These are phyloP conservation scores for Pleurotus tuoliensis DNA, from an alignment of 768 basidiomycete species.

Conservation along the genomic window DNA sequence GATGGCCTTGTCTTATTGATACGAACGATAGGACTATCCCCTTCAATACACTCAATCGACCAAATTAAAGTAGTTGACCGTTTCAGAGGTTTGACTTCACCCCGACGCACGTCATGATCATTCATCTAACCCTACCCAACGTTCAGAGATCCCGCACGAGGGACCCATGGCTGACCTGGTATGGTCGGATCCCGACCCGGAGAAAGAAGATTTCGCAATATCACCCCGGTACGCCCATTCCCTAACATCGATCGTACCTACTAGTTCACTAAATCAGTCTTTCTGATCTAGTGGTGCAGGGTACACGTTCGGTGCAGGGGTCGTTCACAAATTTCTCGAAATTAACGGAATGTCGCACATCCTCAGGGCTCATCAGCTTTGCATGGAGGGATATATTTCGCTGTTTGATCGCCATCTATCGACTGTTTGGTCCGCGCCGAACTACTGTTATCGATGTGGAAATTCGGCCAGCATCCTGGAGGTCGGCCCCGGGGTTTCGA, in stretches of 20 bases:
- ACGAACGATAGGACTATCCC: slow-evolving; percentile 70
- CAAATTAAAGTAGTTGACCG: slow-evolving; percentile 99
- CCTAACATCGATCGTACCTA: slow-evolving; percentile 12
- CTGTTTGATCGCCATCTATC: slow-evolving; percentile 93
- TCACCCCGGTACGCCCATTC: slow-evolving; percentile 74
- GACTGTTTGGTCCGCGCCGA: slow-evolving; percentile 98
- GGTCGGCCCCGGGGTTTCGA: slow-evolving; percentile 81
- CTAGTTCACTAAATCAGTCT: slow-evolving; percentile 10
- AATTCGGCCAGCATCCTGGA: slow-evolving; percentile 96
- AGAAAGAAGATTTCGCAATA: slow-evolving; percentile 99
- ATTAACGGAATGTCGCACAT: slow-evolving; percentile 97
- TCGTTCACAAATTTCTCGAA: slow-evolving; percentile 96
- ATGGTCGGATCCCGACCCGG: slow-evolving; percentile 99
- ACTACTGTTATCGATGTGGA: slow-evolving; percentile 98
- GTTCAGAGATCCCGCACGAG: slow-evolving; percentile 94
- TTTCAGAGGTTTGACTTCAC: slow-evolving; percentile 70
- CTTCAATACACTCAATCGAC: slow-evolving; percentile 98
- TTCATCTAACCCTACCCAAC: slow-evolving; percentile 18
- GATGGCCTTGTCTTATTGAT: too few relatives aligned
- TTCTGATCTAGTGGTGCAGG: slow-evolving; percentile 77
- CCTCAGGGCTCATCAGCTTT: slow-evolving; percentile 95
- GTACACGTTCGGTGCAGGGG: slow-evolving; percentile 97
- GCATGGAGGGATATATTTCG: slow-evolving; percentile 99
- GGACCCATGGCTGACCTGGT: slow-evolving; percentile 99
- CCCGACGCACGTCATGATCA: slow-evolving; percentile 13